Conservation (phyloP, 2,329 filamentous ascomycete genomes). For the Colletotrichum camelliae region DNA sequence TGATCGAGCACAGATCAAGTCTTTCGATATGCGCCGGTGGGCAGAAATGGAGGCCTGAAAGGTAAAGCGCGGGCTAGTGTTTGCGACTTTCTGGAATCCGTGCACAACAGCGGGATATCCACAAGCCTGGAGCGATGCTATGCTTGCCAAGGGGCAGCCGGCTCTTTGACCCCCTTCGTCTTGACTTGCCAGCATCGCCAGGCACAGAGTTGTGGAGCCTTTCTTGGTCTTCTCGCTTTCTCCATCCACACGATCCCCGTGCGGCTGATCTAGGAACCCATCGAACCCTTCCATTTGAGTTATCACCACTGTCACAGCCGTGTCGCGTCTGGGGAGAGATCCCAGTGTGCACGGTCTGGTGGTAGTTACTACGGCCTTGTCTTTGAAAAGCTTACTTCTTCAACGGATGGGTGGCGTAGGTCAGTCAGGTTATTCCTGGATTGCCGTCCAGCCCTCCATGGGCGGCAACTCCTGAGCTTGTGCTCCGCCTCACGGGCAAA, state of each 20-base stretch:
- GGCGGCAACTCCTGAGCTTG: not conserved
- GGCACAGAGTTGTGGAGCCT: not conserved
- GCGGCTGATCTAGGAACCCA: not conserved
- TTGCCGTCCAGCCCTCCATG: not conserved
- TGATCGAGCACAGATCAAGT: not conserved
- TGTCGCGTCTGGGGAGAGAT: conserved; percentile 9
- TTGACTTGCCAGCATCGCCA: not conserved
- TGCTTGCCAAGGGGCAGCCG: not conserved
- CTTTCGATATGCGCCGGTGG: not conserved
- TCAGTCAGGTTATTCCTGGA: not conserved
- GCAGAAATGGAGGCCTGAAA: not conserved
- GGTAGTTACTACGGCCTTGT: not conserved
- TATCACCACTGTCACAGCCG: conserved; percentile 16
- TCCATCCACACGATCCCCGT: not conserved
- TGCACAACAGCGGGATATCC: not conserved
- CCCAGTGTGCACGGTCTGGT: not conserved
- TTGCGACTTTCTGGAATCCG: not conserved
- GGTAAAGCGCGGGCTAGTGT: not conserved
- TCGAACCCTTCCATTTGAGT: conserved; percentile 1
- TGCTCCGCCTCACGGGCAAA: not conserved
- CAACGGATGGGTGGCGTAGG: not conserved
- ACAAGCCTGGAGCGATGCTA: not conserved
- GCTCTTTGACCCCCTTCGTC: conserved; percentile 11
- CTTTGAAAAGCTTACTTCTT: not conserved
- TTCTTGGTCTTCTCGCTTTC: not conserved